Conservation (phyloP, 495 filamentous ascomycete species). For the Apodospora peruviana region DNA sequence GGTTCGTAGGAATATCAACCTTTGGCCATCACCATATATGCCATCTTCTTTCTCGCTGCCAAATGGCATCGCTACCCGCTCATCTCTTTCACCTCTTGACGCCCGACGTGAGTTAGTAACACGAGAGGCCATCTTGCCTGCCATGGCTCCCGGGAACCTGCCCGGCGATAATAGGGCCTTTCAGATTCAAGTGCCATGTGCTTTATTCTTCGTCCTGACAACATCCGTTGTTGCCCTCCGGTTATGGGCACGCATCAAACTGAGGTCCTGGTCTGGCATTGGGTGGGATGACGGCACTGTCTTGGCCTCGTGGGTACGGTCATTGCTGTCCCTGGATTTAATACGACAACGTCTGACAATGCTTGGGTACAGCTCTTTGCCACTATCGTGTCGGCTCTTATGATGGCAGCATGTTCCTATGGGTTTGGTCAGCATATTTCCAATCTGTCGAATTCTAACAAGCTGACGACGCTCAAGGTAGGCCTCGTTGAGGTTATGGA, state of each 20-base stretch:
- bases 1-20: no score
- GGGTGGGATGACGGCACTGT: slow-evolving; percentile 34
- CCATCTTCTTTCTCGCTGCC: no score
- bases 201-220: slow-evolving; percentile 28
- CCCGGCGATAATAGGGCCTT: slow-evolving; percentile 21
- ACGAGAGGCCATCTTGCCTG: no score
- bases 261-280: slow-evolving; percentile 21
- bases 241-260: slow-evolving; percentile 22
- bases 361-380: slow-evolving; percentile 19
- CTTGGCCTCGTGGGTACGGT: slow-evolving; percentile 25
- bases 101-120: no score
- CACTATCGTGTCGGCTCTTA: slow-evolving; percentile 20
- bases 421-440: slow-evolving; percentile 32
- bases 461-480: slow-evolving; percentile 27
- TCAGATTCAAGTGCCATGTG: slow-evolving; percentile 27
- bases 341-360: no score
- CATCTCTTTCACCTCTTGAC: no score
- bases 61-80: no score
- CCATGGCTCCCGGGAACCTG: slow-evolving; percentile 10
- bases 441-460: slow-evolving; percentile 20
- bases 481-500: no score
- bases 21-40: no score
- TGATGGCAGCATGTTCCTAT: slow-evolving; percentile 28
- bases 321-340: background rate
- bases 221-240: slow-evolving; percentile 25